A percentile compares a stretch with the other conserved stretches of the same genome.
These are phyloP conservation scores for Candida sanyaensis DNA, from an alignment of 1,139 yeast genomes.

Conservation along the genomic window DNA sequence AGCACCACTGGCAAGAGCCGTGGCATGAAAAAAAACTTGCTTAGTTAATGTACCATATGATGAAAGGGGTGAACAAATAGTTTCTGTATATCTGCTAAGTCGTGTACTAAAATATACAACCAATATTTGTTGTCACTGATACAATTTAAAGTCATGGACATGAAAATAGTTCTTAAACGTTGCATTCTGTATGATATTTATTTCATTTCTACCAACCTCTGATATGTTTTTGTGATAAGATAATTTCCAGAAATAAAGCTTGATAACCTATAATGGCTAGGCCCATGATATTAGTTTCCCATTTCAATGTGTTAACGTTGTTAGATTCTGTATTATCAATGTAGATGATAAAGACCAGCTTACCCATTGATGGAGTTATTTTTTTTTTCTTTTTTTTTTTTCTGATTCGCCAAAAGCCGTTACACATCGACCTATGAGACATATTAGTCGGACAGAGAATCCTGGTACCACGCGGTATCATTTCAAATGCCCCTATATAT, in stretches of 20 bases:
- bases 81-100: conserved; percentile 58
- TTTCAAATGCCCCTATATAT: no score
- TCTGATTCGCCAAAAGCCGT: no score
- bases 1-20: conserved; percentile 65
- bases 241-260: conserved; percentile 67
- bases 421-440: no score
- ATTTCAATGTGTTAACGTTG: no score
- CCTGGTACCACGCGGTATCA: no score
- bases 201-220: conserved; percentile 49
- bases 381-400: no score
- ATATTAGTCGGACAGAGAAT: no score
- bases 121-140: conserved; percentile 73
- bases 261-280: conserved; percentile 30
- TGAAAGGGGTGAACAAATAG: conserved; percentile 78
- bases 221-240: conserved; percentile 53
- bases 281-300: no score
- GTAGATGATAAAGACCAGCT: no score
- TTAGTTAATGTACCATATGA: conserved; percentile 63
- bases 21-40: conserved; percentile 65
- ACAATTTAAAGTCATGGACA: conserved; percentile 66
- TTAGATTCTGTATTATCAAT: no score
- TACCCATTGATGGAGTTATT: no score
- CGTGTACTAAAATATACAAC: conserved; percentile 54
- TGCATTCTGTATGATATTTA: conserved; percentile 53
- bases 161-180: conserved; percentile 54